Percentiles rank a stretch among this genome's conserved stretches.
Conservation (phyloP, 805 yeast genomes). For the Torulaspora indica region DNA sequence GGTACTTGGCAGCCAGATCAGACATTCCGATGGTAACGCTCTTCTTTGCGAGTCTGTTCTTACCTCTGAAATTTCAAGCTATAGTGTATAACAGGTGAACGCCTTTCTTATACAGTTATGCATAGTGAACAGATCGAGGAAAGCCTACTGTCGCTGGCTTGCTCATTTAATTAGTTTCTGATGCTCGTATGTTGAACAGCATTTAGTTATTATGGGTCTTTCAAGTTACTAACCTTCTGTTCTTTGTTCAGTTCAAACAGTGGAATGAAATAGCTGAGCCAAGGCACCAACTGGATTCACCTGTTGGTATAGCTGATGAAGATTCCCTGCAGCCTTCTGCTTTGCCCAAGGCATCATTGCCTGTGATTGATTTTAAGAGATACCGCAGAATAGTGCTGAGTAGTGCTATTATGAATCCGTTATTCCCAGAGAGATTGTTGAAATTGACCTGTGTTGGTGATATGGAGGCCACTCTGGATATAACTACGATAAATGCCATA, state of each 20-base stretch:
- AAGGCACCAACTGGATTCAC: constrained; percentile 43
- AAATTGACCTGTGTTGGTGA: constrained; percentile 15
- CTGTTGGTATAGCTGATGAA: constrained; percentile 19
- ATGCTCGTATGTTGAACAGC: constrained; percentile 8
- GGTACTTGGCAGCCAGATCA: constrained; percentile 31
- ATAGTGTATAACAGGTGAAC: not conserved
- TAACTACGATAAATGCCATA: constrained; percentile 2
- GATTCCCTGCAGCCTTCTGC: constrained; percentile 26
- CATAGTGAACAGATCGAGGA: not conserved
- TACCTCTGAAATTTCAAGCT: not conserved
- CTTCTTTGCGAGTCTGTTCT: not conserved
- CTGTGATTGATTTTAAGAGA: constrained; percentile 13
- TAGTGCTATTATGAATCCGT: constrained; percentile 28
- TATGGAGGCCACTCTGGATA: constrained; percentile 11
- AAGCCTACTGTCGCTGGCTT: not conserved
- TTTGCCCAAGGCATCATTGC: constrained; percentile 34
- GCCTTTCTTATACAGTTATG: not conserved
- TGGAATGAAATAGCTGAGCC: constrained; percentile 45
- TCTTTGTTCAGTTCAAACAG: constrained; percentile 43
- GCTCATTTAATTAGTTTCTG: not conserved
- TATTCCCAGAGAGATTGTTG: constrained; percentile 25
- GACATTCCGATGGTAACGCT: constrained; percentile 12
- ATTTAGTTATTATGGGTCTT: not conserved
- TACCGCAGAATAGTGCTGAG: constrained; percentile 23
- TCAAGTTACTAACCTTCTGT: constrained; percentile 2